These are phyloP conservation scores for Secale cereale DNA, from an alignment of 176 grass and related monocot species.

Conservation along the genomic window DNA sequence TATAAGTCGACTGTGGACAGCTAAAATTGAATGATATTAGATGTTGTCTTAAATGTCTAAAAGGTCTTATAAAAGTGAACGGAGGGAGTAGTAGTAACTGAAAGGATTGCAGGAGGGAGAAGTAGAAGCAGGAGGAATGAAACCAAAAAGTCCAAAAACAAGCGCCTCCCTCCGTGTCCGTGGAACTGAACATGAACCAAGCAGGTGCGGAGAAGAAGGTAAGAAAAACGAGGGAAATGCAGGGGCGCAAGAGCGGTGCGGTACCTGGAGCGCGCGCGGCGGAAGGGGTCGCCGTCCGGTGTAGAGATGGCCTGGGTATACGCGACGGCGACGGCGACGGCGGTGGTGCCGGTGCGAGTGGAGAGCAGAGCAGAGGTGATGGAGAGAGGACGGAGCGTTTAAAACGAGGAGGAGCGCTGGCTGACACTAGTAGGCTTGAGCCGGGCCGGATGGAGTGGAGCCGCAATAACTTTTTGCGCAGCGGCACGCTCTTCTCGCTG, in stretches of 20 bases:
- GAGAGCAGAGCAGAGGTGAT: neutral
- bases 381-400: slow-evolving; percentile 21
- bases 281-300: neutral
- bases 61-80: too few relatives aligned
- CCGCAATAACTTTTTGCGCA: slow-evolving; percentile 16
- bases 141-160: neutral
- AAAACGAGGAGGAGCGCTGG: slow-evolving; percentile 34
- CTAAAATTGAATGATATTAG: too few relatives aligned
- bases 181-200: neutral
- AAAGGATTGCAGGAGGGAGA: neutral
- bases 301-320: too few relatives aligned
- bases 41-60: too few relatives aligned
- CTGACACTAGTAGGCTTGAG: neutral
- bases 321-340: too few relatives aligned
- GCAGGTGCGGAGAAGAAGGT: neutral
- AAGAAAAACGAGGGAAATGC: neutral
- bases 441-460: neutral
- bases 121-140: neutral
- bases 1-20: too few relatives aligned
- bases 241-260: neutral
- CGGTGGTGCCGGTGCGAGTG: neutral
- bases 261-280: slow-evolving; percentile 17
- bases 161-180: neutral
- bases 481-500: slow-evolving; percentile 21
- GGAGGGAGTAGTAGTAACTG: neutral